These are phyloP conservation scores for Aspergillus mulundensis DNA, from an alignment of 495 filamentous ascomycete species.

Conservation along the genomic window DNA sequence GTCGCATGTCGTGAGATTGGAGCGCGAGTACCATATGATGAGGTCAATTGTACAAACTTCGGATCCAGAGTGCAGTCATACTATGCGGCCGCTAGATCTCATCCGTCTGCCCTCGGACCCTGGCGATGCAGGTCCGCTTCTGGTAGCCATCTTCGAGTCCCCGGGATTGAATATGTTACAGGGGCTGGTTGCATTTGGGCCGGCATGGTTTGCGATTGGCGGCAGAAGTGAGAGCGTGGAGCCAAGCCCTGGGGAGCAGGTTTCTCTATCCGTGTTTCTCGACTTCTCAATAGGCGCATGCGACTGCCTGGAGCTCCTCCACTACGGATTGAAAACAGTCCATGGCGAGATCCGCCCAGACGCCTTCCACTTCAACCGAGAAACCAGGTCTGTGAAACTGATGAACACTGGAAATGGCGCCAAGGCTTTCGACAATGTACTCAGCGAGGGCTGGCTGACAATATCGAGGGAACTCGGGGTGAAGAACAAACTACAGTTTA, in stretches of 20 bases:
- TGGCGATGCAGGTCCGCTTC: conserved; percentile 59
- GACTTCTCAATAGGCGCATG: conserved; percentile 85
- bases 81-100: conserved; percentile 70
- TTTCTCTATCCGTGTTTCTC: conserved; percentile 70
- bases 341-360: conserved; percentile 86
- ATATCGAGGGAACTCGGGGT: conserved; percentile 75
- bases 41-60: conserved; percentile 64
- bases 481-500: conserved; percentile 79
- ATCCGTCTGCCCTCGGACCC: conserved; percentile 59
- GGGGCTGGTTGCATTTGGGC: conserved; percentile 69
- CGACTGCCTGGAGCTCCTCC: conserved; percentile 79
- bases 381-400: conserved; percentile 66
- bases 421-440: conserved; percentile 79
- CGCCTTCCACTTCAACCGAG: conserved; percentile 75
- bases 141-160: conserved; percentile 75
- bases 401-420: conserved; percentile 80
- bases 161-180: conserved; percentile 69
- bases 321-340: conserved; percentile 75
- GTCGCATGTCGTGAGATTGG: conserved; percentile 70
- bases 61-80: conserved; percentile 70
- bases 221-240: conserved; percentile 48
- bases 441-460: conserved; percentile 79
- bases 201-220: conserved; percentile 60
- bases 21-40: conserved; percentile 77
- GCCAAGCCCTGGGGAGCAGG: conserved; percentile 49